Evolutionary conservation across 192 early-diverging fungal species (phyloP), one percentile per base, ranked within the genome.

Genomic region (Phycomyces nitens): DNA sequence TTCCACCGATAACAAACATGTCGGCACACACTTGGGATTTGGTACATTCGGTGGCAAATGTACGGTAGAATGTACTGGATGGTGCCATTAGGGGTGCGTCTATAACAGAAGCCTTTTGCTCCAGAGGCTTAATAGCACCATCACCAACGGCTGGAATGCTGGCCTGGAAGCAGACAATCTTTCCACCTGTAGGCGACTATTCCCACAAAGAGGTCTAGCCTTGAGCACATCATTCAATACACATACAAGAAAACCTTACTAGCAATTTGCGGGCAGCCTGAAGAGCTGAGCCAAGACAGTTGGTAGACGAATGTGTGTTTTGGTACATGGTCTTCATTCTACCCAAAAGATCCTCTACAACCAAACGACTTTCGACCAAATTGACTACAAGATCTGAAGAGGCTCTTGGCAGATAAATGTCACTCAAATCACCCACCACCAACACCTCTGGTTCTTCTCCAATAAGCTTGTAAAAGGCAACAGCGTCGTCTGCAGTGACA

Each of bases 381-480:
- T 56, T 62, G 24, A 64, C 53, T 34, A 73, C 27, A 15, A 64
- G 29, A 57, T 70, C 68, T 7, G 39, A 66, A 27, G 64, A 34
- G 47, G 54, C 26, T 38, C 49, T 22, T 38, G 96, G 96, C 22
- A 96, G 88, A 84, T 96, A 99, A 44, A 99, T 84, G 61, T 99
- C 94, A 20, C 80, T 65, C 41, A 97, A 72, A 66, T 99, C 96
- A 0, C 89, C 83, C 1, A 97, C 93, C 29, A 96, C 90, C 77
- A 99, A 80, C 91, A 97, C 95, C 66, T 95, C 92, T 6, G 92
- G 86, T 69, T 94, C 89, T 38, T 94, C 91, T 16, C 94, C 82
- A 40, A 65, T 69, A 60, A 99, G 71, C 62, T 93, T 96, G 78
- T 97, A 97, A 73, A 99, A 99, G 66, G 97, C 93, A 22, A 95